phyloP scores from a whole-genome alignment of 2,329 filamentous ascomycete species.

The Chalara sp. region DNA sequence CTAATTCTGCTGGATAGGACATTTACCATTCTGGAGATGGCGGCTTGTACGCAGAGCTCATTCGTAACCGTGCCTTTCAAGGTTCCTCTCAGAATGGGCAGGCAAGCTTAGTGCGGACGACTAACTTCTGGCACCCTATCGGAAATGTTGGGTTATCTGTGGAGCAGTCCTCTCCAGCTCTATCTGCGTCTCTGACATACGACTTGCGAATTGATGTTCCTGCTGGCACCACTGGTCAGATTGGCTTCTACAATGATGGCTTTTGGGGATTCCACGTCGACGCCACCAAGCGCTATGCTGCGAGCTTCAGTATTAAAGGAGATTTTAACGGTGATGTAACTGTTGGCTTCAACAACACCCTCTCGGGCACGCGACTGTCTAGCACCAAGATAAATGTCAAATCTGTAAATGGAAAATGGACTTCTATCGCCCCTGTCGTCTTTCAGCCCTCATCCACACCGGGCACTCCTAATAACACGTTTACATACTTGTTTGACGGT shows the following conservation, averaged over 20 bases:
- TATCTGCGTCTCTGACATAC: constrained; percentile 8
- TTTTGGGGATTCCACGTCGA: constrained; percentile 45
- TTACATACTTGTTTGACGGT: constrained; percentile 45
- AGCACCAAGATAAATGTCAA: constrained; percentile 1
- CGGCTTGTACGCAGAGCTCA: constrained; percentile 55
- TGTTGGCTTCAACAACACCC: constrained; percentile 11
- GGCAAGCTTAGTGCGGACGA: constrained; percentile 13
- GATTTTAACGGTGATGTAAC: constrained; percentile 9
- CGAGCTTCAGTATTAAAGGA: constrained; percentile 19
- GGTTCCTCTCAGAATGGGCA: constrained; percentile 11
- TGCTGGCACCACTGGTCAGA: constrained; percentile 20
- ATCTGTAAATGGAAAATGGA: constrained; percentile 12
- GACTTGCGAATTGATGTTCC: constrained; percentile 1
- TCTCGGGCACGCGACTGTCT: neutral
- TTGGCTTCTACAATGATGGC: constrained; percentile 45
- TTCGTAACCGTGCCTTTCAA: constrained; percentile 65
- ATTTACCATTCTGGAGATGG: constrained; percentile 17
- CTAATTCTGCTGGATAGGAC: constrained; percentile 6
- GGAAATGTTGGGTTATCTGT: constrained; percentile 5
- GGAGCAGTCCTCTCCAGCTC: constrained; percentile 21
- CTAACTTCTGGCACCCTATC: constrained; percentile 24
- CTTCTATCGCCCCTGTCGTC: neutral
- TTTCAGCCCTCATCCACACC: constrained; percentile 4
- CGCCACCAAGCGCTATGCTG: constrained; percentile 13
- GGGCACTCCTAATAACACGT: constrained; percentile 42